A percentile compares a stretch with the other conserved stretches of the same genome.
These are phyloP conservation scores for Leucocoprinus leucothites DNA, from an alignment of 768 basidiomycete species.

Conservation along the genomic window DNA sequence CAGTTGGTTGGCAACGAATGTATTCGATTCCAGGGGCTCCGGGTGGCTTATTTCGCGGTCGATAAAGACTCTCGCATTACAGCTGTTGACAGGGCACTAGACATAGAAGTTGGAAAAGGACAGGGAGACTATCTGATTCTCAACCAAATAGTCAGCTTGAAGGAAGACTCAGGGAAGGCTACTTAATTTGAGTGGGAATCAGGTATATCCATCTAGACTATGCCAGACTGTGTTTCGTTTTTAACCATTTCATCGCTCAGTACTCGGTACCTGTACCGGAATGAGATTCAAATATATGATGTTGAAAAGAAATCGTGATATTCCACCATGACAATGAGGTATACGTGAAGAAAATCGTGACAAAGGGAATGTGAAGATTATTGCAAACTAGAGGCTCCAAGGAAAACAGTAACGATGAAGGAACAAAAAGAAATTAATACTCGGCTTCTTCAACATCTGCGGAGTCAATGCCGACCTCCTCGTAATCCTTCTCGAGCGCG, in stretches of 20 bases:
- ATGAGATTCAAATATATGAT: background rate
- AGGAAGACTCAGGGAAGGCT: constrained; percentile 87
- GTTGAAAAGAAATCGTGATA: constrained; percentile 20
- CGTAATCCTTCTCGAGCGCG: constrained; percentile 94
- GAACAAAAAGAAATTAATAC: constrained; percentile 35
- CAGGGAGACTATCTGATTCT: constrained; percentile 82
- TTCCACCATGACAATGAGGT: constrained; percentile 25
- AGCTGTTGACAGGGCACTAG: constrained; percentile 54
- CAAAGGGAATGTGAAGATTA: constrained; percentile 19
- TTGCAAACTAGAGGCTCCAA: constrained; percentile 7
- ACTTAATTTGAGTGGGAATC: constrained; percentile 17
- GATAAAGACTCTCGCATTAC: constrained; percentile 81
- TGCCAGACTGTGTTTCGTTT: no score
- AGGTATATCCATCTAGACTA: background rate
- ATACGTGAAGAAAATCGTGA: constrained; percentile 27
- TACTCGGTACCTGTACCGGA: constrained; percentile 1
- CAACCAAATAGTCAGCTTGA: constrained; percentile 90
- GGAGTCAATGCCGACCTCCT: constrained; percentile 82
- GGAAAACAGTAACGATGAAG: constrained; percentile 16
- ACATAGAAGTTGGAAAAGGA: constrained; percentile 36
- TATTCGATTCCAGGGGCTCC: constrained; percentile 93
- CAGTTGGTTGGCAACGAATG: constrained; percentile 89
- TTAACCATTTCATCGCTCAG: background rate
- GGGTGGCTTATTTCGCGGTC: constrained; percentile 92
- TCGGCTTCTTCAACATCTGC: constrained; percentile 70